Evolutionary conservation across 2,329 filamentous ascomycete species (phyloP).

Genomic region (Neobulgaria alba): DNA sequence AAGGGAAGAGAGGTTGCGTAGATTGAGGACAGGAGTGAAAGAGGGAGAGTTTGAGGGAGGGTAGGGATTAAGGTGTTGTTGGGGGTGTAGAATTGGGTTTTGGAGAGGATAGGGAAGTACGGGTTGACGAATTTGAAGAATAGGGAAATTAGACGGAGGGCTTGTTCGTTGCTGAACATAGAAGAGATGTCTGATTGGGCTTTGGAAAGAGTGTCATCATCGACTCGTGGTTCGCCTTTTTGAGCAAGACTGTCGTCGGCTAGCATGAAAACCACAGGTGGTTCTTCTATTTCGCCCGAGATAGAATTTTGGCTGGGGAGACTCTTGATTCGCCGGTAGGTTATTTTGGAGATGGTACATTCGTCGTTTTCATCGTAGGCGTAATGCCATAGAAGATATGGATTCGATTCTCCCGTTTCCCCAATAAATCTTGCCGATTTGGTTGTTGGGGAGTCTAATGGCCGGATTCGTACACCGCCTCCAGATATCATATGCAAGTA

Average conservation of each 20-base stretch:
- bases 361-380: slow-evolving; percentile 27
- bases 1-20: slow-evolving; percentile 38
- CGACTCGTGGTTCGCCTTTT: slow-evolving; percentile 27
- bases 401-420: slow-evolving; percentile 28
- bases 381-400: slow-evolving; percentile 26
- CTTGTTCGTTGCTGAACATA: slow-evolving; percentile 27
- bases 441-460: slow-evolving; percentile 22
- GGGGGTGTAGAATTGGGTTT: slow-evolving; percentile 28
- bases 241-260: slow-evolving; percentile 25
- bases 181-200: slow-evolving; percentile 19
- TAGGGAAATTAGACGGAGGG: slow-evolving; percentile 32
- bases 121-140: slow-evolving; percentile 37
- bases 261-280: slow-evolving; percentile 27
- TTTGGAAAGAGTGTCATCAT: slow-evolving; percentile 23
- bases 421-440: slow-evolving; percentile 26
- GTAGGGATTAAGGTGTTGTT: slow-evolving; percentile 22
- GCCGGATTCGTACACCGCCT: slow-evolving; percentile 18
- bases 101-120: slow-evolving; percentile 35
- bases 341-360: slow-evolving; percentile 27
- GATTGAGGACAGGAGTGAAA: slow-evolving; percentile 33
- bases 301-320: slow-evolving; percentile 14
- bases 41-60: no score
- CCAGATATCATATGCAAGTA: slow-evolving; percentile 21
- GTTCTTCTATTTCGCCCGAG: slow-evolving; percentile 20
- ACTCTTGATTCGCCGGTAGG: slow-evolving; percentile 25